These are phyloP conservation scores for Thinopyrum elongatum DNA, from an alignment of 176 grass and related monocot genomes.

Conservation along the genomic window DNA sequence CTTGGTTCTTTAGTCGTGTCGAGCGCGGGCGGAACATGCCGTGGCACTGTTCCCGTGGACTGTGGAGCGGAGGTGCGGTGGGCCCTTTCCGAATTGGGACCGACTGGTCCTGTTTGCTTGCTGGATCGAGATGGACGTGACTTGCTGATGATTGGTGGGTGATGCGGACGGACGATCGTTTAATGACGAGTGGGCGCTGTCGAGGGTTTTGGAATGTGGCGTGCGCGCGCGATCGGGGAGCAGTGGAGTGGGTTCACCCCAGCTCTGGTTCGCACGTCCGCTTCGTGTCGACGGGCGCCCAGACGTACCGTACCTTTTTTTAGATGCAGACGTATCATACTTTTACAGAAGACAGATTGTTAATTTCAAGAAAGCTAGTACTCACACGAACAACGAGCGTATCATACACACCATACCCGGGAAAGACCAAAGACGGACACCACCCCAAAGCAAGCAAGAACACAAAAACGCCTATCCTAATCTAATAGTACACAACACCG, in stretches of 20 bases:
- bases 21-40: neutral
- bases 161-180: neutral
- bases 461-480: no score
- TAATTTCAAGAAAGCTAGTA: no score
- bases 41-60: neutral
- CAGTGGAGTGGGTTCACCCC: neutral
- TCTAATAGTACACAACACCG: no score
- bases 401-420: no score
- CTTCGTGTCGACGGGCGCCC: neutral
- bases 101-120: neutral
- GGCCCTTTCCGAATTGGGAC: neutral
- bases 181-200: neutral
- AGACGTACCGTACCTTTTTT: no score
- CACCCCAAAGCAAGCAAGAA: no score
- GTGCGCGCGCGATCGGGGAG: neutral
- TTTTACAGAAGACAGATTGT: no score
- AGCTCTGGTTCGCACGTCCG: neutral
- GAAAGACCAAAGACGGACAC: no score
- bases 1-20: neutral
- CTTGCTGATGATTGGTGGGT: conserved; percentile 1
- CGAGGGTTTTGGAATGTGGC: conserved; percentile 25
- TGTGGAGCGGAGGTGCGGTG: neutral
- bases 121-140: neutral
- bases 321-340: no score
- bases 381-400: no score